Percentiles rank a stretch among this genome's conserved stretches.
Evolutionary conservation across 2,329 filamentous ascomycete species (phyloP).

Genomic region (Davidsoniella australis): DNA sequence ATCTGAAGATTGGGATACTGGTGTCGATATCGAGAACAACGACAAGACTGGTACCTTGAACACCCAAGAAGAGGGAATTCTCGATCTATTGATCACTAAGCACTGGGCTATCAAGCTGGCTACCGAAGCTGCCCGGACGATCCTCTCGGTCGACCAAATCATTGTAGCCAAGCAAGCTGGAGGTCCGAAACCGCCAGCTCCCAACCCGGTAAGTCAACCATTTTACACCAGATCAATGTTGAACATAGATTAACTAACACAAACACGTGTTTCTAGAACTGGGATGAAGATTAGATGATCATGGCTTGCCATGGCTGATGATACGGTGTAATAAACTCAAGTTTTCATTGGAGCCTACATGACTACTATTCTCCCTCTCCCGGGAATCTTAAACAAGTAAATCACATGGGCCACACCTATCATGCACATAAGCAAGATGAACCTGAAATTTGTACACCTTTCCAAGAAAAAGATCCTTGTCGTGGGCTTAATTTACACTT

Average conservation of each 20-base stretch:
- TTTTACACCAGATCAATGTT: not conserved
- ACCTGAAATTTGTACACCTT: not conserved
- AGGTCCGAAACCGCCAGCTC: slow-evolving; percentile 88
- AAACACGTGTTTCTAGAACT: slow-evolving; percentile 27
- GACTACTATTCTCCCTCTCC: not conserved
- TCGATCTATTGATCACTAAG: slow-evolving; percentile 85
- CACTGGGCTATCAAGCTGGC: slow-evolving; percentile 94
- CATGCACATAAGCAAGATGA: slow-evolving; percentile 9
- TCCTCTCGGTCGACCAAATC: slow-evolving; percentile 94
- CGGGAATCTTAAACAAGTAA: slow-evolving; percentile 5
- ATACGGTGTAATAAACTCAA: slow-evolving; percentile 15
- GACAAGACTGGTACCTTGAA: slow-evolving; percentile 69
- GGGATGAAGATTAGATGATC: slow-evolving; percentile 38
- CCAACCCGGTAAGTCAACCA: slow-evolving; percentile 53
- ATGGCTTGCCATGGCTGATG: slow-evolving; percentile 12
- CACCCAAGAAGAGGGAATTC: slow-evolving; percentile 70
- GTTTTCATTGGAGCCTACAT: slow-evolving; percentile 6
- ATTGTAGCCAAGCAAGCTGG: slow-evolving; percentile 96
- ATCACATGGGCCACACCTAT: slow-evolving; percentile 7
- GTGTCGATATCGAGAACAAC: slow-evolving; percentile 85
- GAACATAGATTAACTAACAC: slow-evolving; percentile 17
- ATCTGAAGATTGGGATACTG: slow-evolving; percentile 73
- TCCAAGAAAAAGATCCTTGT: not conserved
- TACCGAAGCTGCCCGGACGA: slow-evolving; percentile 82
- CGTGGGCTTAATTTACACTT: slow-evolving; percentile 7